A percentile compares a stretch with the other conserved stretches of the same genome.
Evolutionary conservation across 116 monocot species (phyloP).

Genomic region (Posidonia oceanica): DNA sequence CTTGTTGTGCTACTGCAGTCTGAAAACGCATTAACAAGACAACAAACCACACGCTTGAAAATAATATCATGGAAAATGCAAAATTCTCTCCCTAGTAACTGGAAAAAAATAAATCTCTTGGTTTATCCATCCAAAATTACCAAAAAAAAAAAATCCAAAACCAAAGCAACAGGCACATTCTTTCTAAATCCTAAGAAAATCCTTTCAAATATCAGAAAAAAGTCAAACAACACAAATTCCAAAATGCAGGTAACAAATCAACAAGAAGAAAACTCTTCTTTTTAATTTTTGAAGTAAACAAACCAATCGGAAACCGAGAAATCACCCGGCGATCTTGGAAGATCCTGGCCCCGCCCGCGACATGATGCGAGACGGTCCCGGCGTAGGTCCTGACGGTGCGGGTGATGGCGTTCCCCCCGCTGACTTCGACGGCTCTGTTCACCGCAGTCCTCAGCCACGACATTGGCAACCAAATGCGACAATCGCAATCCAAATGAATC

Average conservation of each 20-base stretch:
- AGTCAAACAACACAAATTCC: background rate
- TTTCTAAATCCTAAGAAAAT: no score
- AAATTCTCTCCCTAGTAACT: no score
- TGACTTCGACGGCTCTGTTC: slow-evolving; percentile 66
- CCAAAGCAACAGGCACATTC: no score
- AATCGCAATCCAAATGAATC: background rate
- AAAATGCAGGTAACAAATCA: background rate
- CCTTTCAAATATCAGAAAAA: no score
- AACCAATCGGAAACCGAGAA: background rate
- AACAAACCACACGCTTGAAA: no score
- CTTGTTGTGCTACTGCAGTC: no score
- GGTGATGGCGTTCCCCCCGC: slow-evolving; percentile 53
- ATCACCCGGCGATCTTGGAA: slow-evolving; percentile 63
- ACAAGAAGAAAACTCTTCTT: background rate
- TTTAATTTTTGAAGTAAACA: no score
- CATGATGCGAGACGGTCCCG: slow-evolving; percentile 72
- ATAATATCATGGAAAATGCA: no score
- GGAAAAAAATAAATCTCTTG: no score
- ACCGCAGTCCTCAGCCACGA: slow-evolving; percentile 86
- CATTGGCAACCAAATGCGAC: slow-evolving; percentile 19
- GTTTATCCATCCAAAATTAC: no score
- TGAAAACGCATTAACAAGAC: no score
- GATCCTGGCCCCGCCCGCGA: slow-evolving; percentile 73
- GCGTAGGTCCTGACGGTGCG: slow-evolving; percentile 74
- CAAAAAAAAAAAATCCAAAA: no score